These are phyloP conservation scores for Candida tallmaniae DNA, from an alignment of 805 yeast species.

Conservation along the genomic window DNA sequence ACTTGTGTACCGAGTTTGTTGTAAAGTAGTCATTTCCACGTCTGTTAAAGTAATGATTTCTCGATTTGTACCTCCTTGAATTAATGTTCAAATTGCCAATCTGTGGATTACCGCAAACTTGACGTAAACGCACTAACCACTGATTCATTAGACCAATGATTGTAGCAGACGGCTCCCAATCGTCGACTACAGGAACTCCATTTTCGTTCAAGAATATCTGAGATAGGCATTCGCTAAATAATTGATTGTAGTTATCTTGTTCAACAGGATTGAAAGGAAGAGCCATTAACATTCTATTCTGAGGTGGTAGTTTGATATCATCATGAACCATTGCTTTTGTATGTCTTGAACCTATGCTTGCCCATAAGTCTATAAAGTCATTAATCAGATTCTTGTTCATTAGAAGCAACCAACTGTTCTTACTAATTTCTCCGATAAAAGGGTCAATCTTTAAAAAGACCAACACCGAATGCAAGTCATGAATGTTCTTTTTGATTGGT, in stretches of 20 bases:
- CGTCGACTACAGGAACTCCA: constrained; percentile 46
- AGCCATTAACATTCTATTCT: constrained; percentile 61
- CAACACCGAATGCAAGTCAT: constrained; percentile 68
- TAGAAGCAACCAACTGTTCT: constrained; percentile 35
- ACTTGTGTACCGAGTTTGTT: constrained; percentile 9
- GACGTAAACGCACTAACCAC: constrained; percentile 70
- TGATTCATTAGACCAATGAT: constrained; percentile 48
- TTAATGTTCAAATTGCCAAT: constrained; percentile 29
- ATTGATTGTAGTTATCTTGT: constrained; percentile 71
- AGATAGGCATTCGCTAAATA: constrained; percentile 54
- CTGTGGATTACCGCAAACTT: constrained; percentile 80
- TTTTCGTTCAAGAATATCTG: constrained; percentile 52
- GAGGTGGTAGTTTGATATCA: constrained; percentile 77
- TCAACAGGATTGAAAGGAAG: constrained; percentile 81
- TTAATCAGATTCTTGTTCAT: constrained; percentile 10
- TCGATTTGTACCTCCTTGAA: constrained; percentile 19
- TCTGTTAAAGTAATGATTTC: constrained; percentile 7
- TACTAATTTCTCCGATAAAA: constrained; percentile 43
- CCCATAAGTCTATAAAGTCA: constrained; percentile 46
- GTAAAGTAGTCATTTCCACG: constrained; percentile 1
- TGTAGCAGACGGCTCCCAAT: constrained; percentile 44
- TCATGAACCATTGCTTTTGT: constrained; percentile 77
- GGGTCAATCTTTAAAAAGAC: constrained; percentile 68
- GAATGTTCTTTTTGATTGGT: constrained; percentile 63
- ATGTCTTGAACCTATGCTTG: constrained; percentile 62